Percentiles rank a stretch among this genome's conserved stretches.
Conservation (phyloP, 768 basidiomycete genomes). For the Mycena galericulata region DNA sequence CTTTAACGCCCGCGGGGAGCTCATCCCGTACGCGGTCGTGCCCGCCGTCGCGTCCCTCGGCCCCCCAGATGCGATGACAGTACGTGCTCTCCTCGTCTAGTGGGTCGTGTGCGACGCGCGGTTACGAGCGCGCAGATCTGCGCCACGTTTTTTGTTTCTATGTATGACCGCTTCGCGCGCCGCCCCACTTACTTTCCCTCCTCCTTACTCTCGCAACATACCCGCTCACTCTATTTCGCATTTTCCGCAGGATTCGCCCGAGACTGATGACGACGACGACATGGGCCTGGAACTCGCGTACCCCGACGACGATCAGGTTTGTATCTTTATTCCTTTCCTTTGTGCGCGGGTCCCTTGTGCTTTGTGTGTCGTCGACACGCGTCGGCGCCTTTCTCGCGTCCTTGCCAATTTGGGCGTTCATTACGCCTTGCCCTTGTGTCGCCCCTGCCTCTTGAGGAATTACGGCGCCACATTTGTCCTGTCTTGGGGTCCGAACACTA, state of each 20-base stretch:
- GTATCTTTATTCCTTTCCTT: constrained; percentile 1
- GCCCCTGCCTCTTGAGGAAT: too few species aligned
- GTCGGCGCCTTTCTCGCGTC: too few species aligned
- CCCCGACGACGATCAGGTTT: constrained; percentile 36
- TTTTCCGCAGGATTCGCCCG: not conserved
- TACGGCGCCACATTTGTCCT: too few species aligned
- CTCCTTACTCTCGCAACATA: not conserved
- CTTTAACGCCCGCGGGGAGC: constrained; percentile 31
- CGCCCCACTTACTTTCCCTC: not conserved
- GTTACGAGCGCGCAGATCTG: not conserved
- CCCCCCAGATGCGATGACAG: not conserved
- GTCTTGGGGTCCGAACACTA: too few species aligned
- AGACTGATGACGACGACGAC: constrained; percentile 23
- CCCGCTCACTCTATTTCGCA: not conserved
- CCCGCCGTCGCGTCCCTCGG: not conserved
- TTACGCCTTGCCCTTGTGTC: too few species aligned
- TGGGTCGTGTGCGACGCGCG: not conserved
- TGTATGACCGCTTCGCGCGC: not conserved
- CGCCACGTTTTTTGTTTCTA: not conserved
- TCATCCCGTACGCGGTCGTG: constrained; percentile 26
- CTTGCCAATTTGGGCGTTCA: too few species aligned
- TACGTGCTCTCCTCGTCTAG: not conserved
- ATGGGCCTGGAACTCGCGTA: constrained; percentile 29
- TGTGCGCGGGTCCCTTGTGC: not conserved
- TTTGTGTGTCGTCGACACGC: too few species aligned